phyloP scores from a whole-genome alignment of 257 asterid species.

The Penstemon eatonii region DNA sequence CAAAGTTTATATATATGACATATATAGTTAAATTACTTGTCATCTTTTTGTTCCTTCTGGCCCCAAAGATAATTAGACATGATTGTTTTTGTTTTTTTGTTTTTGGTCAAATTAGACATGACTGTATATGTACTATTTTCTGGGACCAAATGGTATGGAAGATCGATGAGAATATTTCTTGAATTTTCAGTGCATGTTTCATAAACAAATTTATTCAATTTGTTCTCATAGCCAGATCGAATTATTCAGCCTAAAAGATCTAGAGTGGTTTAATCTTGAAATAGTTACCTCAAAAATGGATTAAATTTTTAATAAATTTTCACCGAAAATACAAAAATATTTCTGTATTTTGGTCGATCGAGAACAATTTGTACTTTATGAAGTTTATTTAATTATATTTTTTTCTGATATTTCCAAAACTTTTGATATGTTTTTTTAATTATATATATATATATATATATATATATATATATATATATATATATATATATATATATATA shows the following conservation, averaged over 20 bases:
- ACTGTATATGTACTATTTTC: neutral
- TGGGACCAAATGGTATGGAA: neutral
- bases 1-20: neutral
- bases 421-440: too few relatives aligned
- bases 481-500: too few relatives aligned
- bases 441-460: too few relatives aligned
- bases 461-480: too few relatives aligned
- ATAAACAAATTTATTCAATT: neutral
- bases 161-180: neutral
- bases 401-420: too few relatives aligned
- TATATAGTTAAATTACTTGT: slow-evolving; percentile 17
- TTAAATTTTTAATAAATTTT: too few relatives aligned
- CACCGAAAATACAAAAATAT: too few relatives aligned
- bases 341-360: too few relatives aligned
- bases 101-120: too few relatives aligned
- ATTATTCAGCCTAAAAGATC: neutral
- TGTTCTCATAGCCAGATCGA: neutral
- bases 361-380: too few relatives aligned
- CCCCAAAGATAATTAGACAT: slow-evolving; percentile 11
- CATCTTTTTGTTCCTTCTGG: slow-evolving; percentile 18
- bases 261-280: neutral
- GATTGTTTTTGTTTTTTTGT: neutral
- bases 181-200: slow-evolving; percentile 4
- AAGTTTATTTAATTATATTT: too few relatives aligned
- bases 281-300: neutral